Evolutionary conservation across 2,329 filamentous ascomycete species (phyloP).

Genomic region (Orbilia blumenaviensis): DNA sequence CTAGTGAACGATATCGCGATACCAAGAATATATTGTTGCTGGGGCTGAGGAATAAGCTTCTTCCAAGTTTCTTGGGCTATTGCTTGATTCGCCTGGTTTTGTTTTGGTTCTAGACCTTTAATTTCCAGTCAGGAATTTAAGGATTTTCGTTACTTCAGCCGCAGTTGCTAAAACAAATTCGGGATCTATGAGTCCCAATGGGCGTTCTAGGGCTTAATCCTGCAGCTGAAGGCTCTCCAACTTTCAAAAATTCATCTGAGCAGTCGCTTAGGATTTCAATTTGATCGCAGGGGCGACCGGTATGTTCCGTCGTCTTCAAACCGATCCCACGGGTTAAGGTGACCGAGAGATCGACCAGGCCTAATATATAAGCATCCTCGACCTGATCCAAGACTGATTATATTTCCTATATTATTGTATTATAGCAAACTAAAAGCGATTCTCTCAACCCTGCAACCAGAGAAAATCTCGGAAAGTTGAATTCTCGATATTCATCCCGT

Average conservation of each 20-base stretch:
- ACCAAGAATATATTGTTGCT: no score
- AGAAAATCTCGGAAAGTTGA: no score
- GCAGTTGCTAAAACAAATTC: conserved; percentile 1
- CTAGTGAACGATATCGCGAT: no score
- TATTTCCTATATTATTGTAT: no score
- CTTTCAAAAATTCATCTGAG: not conserved
- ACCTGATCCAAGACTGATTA: no score
- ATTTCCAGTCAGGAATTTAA: no score
- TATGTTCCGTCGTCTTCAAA: not conserved
- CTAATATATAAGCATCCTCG: no score
- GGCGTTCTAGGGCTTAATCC: not conserved
- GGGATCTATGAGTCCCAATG: not conserved
- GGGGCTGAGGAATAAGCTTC: not conserved
- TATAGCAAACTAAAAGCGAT: no score
- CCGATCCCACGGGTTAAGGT: not conserved
- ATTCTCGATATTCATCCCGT: no score
- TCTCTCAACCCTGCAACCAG: no score
- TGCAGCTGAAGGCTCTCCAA: not conserved
- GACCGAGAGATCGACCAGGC: no score
- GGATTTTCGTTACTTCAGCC: not conserved
- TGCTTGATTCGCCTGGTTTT: not conserved
- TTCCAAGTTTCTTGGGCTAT: not conserved
- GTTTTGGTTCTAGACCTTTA: not conserved
- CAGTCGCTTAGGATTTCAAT: not conserved
- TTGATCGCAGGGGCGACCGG: not conserved